A percentile compares a stretch with the other conserved stretches of the same genome.
Conservation (phyloP, 2,329 filamentous ascomycete species). For the Fusarium sp. region DNA sequence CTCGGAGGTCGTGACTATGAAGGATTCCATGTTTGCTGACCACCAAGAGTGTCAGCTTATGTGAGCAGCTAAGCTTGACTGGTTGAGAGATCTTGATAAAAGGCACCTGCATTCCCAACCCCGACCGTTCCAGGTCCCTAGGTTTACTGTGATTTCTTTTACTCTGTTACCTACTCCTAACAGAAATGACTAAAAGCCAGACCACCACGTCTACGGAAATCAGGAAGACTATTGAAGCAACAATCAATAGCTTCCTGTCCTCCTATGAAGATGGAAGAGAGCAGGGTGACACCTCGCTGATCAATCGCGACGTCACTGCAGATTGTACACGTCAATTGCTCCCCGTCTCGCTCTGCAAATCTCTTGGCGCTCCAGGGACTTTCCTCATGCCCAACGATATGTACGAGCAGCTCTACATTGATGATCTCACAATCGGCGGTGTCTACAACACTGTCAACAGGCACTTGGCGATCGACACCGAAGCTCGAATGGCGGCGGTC, state of each 20-base stretch:
- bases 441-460: constrained; percentile 5
- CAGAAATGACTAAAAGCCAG: background rate
- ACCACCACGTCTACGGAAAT: constrained; percentile 8
- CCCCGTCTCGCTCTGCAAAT: constrained; percentile 14
- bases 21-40: background rate
- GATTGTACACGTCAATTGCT: constrained; percentile 30
- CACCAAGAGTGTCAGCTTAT: constrained; percentile 2
- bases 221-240: constrained; percentile 21
- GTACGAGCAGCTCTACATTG: constrained; percentile 17
- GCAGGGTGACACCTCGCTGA: constrained; percentile 7
- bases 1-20: background rate
- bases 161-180: too few species aligned
- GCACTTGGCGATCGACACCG: constrained; percentile 17
- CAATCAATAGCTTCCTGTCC: constrained; percentile 15
- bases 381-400: constrained; percentile 19
- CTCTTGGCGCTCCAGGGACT: constrained; percentile 6
- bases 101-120: background rate
- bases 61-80: background rate
- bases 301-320: constrained; percentile 27
- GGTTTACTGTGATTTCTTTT: background rate
- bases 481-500: constrained; percentile 15
- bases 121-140: accelerated
- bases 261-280: constrained; percentile 26
- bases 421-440: constrained; percentile 21
- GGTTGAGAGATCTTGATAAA: background rate